These are phyloP conservation scores for Rossbeevera mucosa DNA, from an alignment of 768 basidiomycete species.

Conservation along the genomic window DNA sequence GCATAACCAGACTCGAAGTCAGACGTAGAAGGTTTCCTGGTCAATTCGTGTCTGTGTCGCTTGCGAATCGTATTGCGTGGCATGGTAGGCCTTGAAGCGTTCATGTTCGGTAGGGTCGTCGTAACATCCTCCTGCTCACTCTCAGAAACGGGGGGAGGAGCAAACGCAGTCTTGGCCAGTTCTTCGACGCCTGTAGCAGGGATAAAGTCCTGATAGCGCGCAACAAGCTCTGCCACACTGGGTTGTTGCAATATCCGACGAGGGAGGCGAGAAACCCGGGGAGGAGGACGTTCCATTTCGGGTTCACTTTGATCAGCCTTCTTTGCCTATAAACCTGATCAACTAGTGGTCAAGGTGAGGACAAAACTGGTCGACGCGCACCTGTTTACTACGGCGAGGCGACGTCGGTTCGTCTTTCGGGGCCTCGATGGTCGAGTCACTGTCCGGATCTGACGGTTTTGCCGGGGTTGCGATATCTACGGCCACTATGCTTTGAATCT, in stretches of 20 bases:
- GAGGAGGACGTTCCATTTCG: slow-evolving; percentile 19
- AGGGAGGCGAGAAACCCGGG: slow-evolving; percentile 56
- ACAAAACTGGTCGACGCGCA: slow-evolving; percentile 20
- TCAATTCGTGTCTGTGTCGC: slow-evolving; percentile 43
- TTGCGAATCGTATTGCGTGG: slow-evolving; percentile 40
- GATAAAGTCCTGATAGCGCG: slow-evolving; percentile 72
- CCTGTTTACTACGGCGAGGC: slow-evolving; percentile 22
- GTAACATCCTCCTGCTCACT: slow-evolving; percentile 67
- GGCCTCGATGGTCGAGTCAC: slow-evolving; percentile 82
- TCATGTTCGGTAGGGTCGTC: slow-evolving; percentile 22
- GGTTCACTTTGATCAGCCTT: slow-evolving; percentile 23
- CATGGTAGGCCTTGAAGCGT: slow-evolving; percentile 19
- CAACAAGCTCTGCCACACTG: slow-evolving; percentile 82
- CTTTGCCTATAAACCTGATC: slow-evolving; percentile 15
- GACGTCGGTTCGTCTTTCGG: slow-evolving; percentile 25
- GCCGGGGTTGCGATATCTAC: slow-evolving; percentile 9
- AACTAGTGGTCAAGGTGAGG: not conserved
- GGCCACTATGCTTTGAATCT: slow-evolving; percentile 7
- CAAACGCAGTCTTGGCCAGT: slow-evolving; percentile 63
- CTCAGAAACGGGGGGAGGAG: slow-evolving; percentile 59
- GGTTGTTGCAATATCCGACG: slow-evolving; percentile 52
- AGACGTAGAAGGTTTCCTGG: slow-evolving; percentile 60
- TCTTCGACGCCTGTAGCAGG: slow-evolving; percentile 71
- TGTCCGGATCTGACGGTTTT: slow-evolving; percentile 62
- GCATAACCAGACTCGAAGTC: slow-evolving; percentile 93